Base-by-base conservation (phyloP, 2,329 filamentous ascomycete genomes). In the Xylaria sp. region DNA sequence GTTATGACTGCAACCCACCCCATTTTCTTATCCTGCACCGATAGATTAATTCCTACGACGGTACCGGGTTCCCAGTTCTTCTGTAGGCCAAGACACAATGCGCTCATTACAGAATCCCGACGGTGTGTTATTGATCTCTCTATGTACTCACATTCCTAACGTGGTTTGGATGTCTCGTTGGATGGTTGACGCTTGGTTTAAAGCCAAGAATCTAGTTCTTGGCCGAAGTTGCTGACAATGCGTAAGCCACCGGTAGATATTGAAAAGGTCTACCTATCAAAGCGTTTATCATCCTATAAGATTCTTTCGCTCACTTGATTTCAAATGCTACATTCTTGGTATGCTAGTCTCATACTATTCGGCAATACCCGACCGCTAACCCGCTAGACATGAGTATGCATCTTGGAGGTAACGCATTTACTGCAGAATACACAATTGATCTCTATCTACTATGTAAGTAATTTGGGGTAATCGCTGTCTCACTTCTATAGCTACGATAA, bases 61-160 rank as follows among this genome's bases (percentile, higher is more conserved):
- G 14, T 57, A 45, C 42, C 21, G 36, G 5, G 14, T 11, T 32
- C 19, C 17, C 24, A 24, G 39, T 34, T 3, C 48, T 51, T 51
- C 48, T 51, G 24, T 4, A 51, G 24, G 4, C 48, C 11, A 51
- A 30, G 21, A 30, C 1, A 30, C 11, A 30, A 51, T 51, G 21
- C 12, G 24, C 48, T 51, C 12, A 51, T 51, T 51, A 30, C 24
- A 39, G 30, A 54, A 45, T 51, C 32, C 11, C 45, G n/a, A 42
- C 24, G 61, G 60, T n/a, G n/a, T 34, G 11, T 51, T 53, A 54
- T 36, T 21, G 14, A 32, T 45, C 59, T 50, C 17, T 42, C 42
- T 47, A n/a, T n/a, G n/a, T n/a, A 45, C 19, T 57, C 62, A 68
- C 66, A 68, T 68, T 58, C 66, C 66, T 68, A 68, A 68, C 51